phyloP scores from a whole-genome alignment of 441 rosid species.

The Populus hybrid region DNA sequence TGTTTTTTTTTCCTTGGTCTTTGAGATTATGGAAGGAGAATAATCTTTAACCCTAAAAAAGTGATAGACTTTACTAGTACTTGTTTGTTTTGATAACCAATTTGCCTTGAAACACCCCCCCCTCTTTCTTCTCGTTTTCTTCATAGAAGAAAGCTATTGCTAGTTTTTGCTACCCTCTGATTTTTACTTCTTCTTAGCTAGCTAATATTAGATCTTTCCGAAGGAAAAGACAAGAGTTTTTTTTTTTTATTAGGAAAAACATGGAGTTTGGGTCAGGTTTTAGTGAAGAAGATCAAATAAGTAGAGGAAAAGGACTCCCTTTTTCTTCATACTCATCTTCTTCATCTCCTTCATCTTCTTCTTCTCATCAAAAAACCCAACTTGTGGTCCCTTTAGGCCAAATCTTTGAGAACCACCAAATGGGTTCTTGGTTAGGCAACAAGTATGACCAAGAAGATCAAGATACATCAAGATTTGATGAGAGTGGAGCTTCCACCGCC shows the following conservation, averaged over 20 bases:
- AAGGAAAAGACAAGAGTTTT: not conserved
- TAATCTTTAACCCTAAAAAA: not conserved
- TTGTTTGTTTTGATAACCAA: not conserved
- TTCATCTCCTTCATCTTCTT: conserved; percentile 33
- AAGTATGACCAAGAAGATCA: conserved; percentile 19
- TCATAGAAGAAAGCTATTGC: not conserved
- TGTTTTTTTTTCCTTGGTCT: too few relatives aligned
- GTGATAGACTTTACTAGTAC: not conserved
- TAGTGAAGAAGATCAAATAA: conserved; percentile 28
- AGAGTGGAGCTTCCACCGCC: not conserved
- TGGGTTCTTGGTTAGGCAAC: conserved; percentile 36
- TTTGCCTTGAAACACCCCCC: not conserved
- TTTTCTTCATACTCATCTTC: conserved; percentile 29
- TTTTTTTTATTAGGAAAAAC: not conserved
- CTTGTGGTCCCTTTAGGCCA: conserved; percentile 12
- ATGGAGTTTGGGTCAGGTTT: conserved; percentile 37
- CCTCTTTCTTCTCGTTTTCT: not conserved
- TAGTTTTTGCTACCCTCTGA: not conserved
- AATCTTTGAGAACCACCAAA: conserved; percentile 24
- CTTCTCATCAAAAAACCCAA: conserved; percentile 22
- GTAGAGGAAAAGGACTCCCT: conserved; percentile 31
- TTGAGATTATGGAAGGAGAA: not conserved
- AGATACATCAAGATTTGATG: conserved; percentile 16
- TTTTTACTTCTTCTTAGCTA: not conserved
- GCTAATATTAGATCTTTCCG: conserved; percentile 18